Percentiles rank a stretch among this genome's conserved stretches.
Conservation (phyloP, 169 alveolate genomes). For the Cystoisospora suis region DNA sequence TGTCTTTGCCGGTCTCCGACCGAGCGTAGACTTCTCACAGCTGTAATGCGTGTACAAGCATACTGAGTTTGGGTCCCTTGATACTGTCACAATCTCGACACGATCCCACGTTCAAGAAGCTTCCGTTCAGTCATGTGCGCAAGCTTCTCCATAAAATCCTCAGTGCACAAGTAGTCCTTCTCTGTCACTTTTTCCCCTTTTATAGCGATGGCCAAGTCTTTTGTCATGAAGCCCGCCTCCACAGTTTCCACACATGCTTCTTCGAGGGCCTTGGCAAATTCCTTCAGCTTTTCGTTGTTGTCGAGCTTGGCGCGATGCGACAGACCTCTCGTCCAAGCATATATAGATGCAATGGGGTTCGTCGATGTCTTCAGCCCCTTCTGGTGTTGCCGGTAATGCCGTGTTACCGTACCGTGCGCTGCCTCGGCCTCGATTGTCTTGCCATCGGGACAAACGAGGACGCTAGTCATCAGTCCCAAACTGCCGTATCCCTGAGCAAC, state of each 20-base stretch:
- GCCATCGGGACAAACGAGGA: conserved; percentile 93
- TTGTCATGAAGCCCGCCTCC: conserved; percentile 91
- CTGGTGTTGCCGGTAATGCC: conserved; percentile 88
- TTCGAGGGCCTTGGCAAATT: conserved; percentile 88
- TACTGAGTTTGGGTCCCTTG: not conserved
- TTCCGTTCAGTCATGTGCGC: conserved; percentile 28
- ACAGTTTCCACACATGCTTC: conserved; percentile 87
- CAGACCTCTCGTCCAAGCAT: conserved; percentile 96
- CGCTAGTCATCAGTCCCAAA: conserved; percentile 94
- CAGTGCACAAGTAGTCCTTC: conserved; percentile 67
- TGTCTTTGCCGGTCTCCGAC: no score
- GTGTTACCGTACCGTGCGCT: conserved; percentile 96
- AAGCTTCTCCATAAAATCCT: conserved; percentile 66
- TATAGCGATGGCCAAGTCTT: conserved; percentile 90
- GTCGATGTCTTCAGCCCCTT: conserved; percentile 92
- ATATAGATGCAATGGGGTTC: conserved; percentile 94
- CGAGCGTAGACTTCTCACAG: no score
- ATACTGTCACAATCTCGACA: not conserved
- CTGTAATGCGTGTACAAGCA: no score
- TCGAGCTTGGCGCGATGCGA: conserved; percentile 89
- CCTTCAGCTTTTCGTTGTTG: conserved; percentile 80
- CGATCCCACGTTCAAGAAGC: not conserved
- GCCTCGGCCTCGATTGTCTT: conserved; percentile 93
- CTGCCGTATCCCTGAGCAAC: conserved; percentile 96
- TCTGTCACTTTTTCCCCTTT: conserved; percentile 72